Percentiles rank a stretch among this genome's conserved stretches.
Conservation (phyloP, 768 basidiomycete genomes). For the Trametes gibbosa region DNA sequence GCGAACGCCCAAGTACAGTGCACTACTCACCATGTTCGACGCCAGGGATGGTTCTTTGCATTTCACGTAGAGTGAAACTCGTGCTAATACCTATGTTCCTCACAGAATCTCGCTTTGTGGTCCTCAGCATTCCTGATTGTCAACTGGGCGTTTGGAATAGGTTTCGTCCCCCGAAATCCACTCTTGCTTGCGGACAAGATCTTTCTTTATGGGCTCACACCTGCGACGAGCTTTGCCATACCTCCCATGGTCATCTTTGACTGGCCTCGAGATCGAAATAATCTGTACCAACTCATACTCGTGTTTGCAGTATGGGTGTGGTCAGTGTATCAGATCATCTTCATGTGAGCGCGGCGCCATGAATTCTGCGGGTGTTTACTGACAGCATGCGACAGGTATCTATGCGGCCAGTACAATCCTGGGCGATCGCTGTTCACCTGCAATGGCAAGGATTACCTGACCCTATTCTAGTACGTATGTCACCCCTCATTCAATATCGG, state of each 20-base stretch:
- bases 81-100: neutral
- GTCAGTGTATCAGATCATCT: slow-evolving; percentile 57
- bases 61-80: no score
- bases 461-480: slow-evolving; percentile 34
- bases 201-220: slow-evolving; percentile 60
- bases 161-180: slow-evolving; percentile 44
- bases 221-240: slow-evolving; percentile 59
- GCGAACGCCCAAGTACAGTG: no score
- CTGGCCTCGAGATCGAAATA: slow-evolving; percentile 60
- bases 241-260: slow-evolving; percentile 66
- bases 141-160: slow-evolving; percentile 65
- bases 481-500: neutral
- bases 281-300: slow-evolving; percentile 62
- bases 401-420: slow-evolving; percentile 41
- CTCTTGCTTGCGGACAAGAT: slow-evolving; percentile 51
- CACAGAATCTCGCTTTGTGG: slow-evolving; percentile 55
- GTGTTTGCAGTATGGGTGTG: slow-evolving; percentile 62
- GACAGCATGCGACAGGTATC: slow-evolving; percentile 29
- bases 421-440: slow-evolving; percentile 37
- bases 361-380: neutral
- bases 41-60: neutral
- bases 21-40: no score
- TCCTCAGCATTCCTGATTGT: slow-evolving; percentile 60
- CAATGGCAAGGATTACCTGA: slow-evolving; percentile 40
- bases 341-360: slow-evolving; percentile 33